phyloP scores from a whole-genome alignment of 495 filamentous ascomycete genomes.

The Antarctomyces pellizariae region DNA sequence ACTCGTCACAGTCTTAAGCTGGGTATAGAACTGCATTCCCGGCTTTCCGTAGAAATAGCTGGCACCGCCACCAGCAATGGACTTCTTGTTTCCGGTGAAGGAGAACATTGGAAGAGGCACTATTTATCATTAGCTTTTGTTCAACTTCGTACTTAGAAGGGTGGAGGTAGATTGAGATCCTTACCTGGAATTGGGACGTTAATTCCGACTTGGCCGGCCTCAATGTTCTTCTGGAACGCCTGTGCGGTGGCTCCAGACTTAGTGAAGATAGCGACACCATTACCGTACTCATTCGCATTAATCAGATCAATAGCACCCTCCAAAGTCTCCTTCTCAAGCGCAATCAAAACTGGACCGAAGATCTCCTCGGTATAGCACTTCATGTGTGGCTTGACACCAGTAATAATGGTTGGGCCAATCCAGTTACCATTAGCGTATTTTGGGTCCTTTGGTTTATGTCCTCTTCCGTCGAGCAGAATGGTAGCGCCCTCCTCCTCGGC shows the following conservation, averaged over 20 bases:
- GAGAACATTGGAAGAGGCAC: constrained; percentile 90
- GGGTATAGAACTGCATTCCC: constrained; percentile 84
- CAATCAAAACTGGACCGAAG: constrained; percentile 86
- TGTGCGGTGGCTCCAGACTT: constrained; percentile 33
- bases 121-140: constrained; percentile 6
- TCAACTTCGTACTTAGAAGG: background rate
- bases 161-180: background rate
- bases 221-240: constrained; percentile 37
- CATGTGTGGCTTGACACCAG: constrained; percentile 80
- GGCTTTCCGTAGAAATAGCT: constrained; percentile 91
- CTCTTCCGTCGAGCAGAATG: constrained; percentile 81
- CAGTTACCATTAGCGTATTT: constrained; percentile 97
- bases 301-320: constrained; percentile 51
- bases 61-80: constrained; percentile 76
- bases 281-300: constrained; percentile 42
- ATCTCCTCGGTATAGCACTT: constrained; percentile 91
- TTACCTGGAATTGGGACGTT: constrained; percentile 48
- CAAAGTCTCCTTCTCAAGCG: constrained; percentile 58
- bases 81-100: constrained; percentile 97
- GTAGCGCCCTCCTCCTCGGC: constrained; percentile 87
- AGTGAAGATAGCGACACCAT: constrained; percentile 43
- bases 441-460: constrained; percentile 57
- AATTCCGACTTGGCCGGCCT: constrained; percentile 59
- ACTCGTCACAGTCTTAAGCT: constrained; percentile 91
- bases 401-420: constrained; percentile 84